phyloP scores from a whole-genome alignment of 129 eudicot species.

The Daucus carota region DH1_v3.0 NC_030383.2:57294001-57294500 shows the following conservation, averaged over 20 bases:
- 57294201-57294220: slow-evolving; percentile 99
- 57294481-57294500: slow-evolving; percentile 44
- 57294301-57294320: slow-evolving; percentile 92
- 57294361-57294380: slow-evolving; percentile 18
- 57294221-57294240: slow-evolving; percentile 96
- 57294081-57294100: slow-evolving; percentile 92
- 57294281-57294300: slow-evolving; percentile 91
- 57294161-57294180: slow-evolving; percentile 86
- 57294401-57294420: slow-evolving; percentile 68
- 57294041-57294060: slow-evolving; percentile 89
- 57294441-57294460: slow-evolving; percentile 44
- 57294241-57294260: slow-evolving; percentile 93
- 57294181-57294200: slow-evolving; percentile 92
- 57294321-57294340: slow-evolving; percentile 36
- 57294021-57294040: slow-evolving; percentile 95
- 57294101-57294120: slow-evolving; percentile 98
- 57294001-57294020: slow-evolving; percentile 98
- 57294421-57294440: slow-evolving; percentile 41
- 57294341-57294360: slow-evolving; percentile 13
- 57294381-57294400: slow-evolving; percentile 42
- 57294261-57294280: slow-evolving; percentile 95
- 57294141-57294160: slow-evolving; percentile 94
- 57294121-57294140: slow-evolving; percentile 88
- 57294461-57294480: slow-evolving; percentile 32
- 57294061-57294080: slow-evolving; percentile 93